Base-by-base conservation (phyloP, 2,329 filamentous ascomycete species). In the Ambrosiella cleistominuta region DNA sequence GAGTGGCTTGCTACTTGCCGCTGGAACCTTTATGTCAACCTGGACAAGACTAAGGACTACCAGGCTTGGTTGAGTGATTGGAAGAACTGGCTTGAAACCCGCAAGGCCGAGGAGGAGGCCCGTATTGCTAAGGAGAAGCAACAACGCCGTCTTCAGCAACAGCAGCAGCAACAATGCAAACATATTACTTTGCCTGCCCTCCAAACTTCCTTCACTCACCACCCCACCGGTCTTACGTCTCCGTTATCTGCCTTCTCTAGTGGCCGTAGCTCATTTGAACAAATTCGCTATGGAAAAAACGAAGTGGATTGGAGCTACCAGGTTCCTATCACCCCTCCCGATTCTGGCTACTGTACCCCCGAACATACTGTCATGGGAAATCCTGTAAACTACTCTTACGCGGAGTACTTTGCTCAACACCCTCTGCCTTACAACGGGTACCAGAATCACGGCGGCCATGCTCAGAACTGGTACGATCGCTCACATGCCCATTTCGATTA, bases 1-100 rank as follows among this genome's bases (percentile, higher is more conserved):
- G 85, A 94, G 65, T 96, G 90, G 90, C 77, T 96, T 45, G 76
- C 81, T 58, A 82, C 83, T 47, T 93, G 94, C 68, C 77, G 81
- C 64, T 95, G 88, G 84, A 78, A 83, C 63, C 81, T 96, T 57
- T 93, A 95, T 67, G 85, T 93, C 67, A 89, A 94, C 66, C 82
- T 90, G 36, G 79, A 87, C 63, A 79, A 83, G 65, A 82, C 83
- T 66, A 82, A 88, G 66, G 89, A 82, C 62, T 82, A 80, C 68
- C 77, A 77, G 57, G 79, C 79, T 35, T 82, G 79, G 79, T 68
- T 82, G 60, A 74, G 74, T 61, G 81, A 76, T 68, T 82, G 79
- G 79, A 70, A 75, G 50, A 74, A 78, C 12, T 81, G 78, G 75
- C 71, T 75, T 63, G 70, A 73, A 49, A 71, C 70, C 66, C 80